These are phyloP conservation scores for Plectosphaerella sp. DNA, from an alignment of 2,329 filamentous ascomycete species.

Conservation along the genomic window DNA sequence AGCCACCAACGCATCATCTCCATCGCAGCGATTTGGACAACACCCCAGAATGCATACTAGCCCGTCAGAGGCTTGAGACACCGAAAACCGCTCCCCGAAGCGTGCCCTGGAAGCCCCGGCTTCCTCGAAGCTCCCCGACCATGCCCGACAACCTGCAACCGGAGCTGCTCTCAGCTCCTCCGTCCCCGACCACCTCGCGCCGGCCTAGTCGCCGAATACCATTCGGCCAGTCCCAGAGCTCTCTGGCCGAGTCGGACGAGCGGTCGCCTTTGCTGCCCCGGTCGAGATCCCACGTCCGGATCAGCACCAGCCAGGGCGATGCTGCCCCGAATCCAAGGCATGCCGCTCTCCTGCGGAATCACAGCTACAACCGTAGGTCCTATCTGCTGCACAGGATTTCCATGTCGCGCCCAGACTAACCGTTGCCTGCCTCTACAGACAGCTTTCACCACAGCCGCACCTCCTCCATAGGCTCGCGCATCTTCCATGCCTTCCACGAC, in stretches of 20 bases:
- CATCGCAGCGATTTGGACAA: too few species aligned
- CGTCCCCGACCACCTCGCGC: constrained; percentile 9
- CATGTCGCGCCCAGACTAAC: neutral
- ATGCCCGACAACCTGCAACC: constrained; percentile 8
- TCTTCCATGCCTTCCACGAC: constrained; percentile 58
- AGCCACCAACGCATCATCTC: too few species aligned
- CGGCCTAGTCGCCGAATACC: constrained; percentile 9
- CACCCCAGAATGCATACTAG: too few species aligned
- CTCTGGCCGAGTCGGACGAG: constrained; percentile 28
- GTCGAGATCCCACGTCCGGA: constrained; percentile 37
- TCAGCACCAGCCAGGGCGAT: constrained; percentile 12
- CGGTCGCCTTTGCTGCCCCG: constrained; percentile 36
- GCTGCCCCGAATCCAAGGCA: constrained; percentile 14
- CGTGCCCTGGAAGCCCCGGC: neutral
- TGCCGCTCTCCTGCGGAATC: constrained; percentile 28
- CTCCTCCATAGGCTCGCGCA: constrained; percentile 55
- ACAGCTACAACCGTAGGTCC: constrained; percentile 38
- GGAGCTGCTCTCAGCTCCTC: constrained; percentile 7
- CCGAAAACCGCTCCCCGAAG: neutral
- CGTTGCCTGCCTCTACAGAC: constrained; percentile 19
- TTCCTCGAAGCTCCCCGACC: neutral
- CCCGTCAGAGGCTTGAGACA: too few species aligned
- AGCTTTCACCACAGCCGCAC: constrained; percentile 51
- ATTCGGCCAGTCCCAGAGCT: constrained; percentile 5
- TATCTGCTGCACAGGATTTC: neutral